A percentile compares a stretch with the other conserved stretches of the same genome.
Conservation (phyloP, 805 yeast genomes). For the Phaffomyces opuntiae region DNA sequence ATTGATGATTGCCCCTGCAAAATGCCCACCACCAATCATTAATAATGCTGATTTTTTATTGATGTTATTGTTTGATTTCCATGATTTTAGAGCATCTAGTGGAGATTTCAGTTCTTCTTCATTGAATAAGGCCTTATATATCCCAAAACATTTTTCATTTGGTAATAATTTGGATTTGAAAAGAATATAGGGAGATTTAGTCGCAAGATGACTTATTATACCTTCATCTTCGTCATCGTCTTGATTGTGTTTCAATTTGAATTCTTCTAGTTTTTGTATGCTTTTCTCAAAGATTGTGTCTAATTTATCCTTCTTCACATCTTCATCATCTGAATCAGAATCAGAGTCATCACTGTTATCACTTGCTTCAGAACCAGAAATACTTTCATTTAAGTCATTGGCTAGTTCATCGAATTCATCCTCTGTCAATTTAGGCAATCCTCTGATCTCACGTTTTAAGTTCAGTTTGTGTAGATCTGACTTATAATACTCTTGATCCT, state of each 20-base stretch:
- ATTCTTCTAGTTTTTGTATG: slow-evolving; percentile 13
- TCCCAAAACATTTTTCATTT: slow-evolving; percentile 46
- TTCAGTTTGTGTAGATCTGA: slow-evolving; percentile 56
- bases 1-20: slow-evolving; percentile 88
- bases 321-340: slow-evolving; percentile 8
- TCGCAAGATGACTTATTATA: slow-evolving; percentile 47
- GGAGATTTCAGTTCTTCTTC: slow-evolving; percentile 41
- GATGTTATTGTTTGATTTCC: slow-evolving; percentile 21
- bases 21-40: slow-evolving; percentile 97
- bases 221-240: slow-evolving; percentile 22
- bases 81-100: slow-evolving; percentile 34
- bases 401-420: slow-evolving; percentile 50
- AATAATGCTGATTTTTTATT: slow-evolving; percentile 61
- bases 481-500: slow-evolving; percentile 41
- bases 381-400: slow-evolving; percentile 46
- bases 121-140: slow-evolving; percentile 58
- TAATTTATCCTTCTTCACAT: slow-evolving; percentile 15
- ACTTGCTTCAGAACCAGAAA: slow-evolving; percentile 49
- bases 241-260: slow-evolving; percentile 5
- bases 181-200: slow-evolving; percentile 62
- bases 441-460: slow-evolving; percentile 42
- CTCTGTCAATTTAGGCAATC: slow-evolving; percentile 41
- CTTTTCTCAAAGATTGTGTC: slow-evolving; percentile 19
- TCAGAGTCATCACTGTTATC: slow-evolving; percentile 23
- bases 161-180: slow-evolving; percentile 45